Evolutionary conservation across 257 asterid genomes (phyloP), one percentile per base, ranked within the genome.

Genomic region (Ilex aquifolium): DNA sequence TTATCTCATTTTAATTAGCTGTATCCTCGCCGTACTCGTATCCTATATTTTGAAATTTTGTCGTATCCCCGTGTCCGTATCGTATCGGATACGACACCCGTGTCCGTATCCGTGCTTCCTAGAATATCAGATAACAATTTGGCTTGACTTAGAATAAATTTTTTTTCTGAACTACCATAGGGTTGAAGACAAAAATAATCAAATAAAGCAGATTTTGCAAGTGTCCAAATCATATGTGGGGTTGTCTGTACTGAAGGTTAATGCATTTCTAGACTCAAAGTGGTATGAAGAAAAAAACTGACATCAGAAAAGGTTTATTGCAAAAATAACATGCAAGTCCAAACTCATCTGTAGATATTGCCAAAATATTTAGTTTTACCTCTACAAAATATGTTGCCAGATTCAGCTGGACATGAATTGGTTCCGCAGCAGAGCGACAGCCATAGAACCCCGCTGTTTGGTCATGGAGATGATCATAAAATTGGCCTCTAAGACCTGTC

Each of bases 371-470:
- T 54, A 55, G 39, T 66, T n/a, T 75, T 71, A 92, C 97, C 96
- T 92, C 99, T 13, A 92, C 58, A 61, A 79, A 75, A 59, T 75
- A 87, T 13, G 96, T 82, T 13, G 69, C 74, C 60, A 92, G 84
- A 80, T 92, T 92, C 44, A 92, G 85, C 82, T 92, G 99, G 72
- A 89, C 94, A 72, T 92, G 99, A 72, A 89, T 77, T 54, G 97
- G 91, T 74, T 92, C 99, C 57, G 94, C 97, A 39, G 96, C 99
- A 71, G 66, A 59, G 67, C 99, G 97, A 64, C 99, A 92, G 21
- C 99, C 99, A 60, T 83, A 92, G 76, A 92, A 92, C 56, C 99
- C 99, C 39, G 97, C 96, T 9, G 99, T 89, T 80, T 92, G 99
- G 63, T 89, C 95, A 32, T 74, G 99, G 69, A 92, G 97, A 82